Conservation (phyloP, 2,329 filamentous ascomycete species). For the Monilinia fructicola region DNA sequence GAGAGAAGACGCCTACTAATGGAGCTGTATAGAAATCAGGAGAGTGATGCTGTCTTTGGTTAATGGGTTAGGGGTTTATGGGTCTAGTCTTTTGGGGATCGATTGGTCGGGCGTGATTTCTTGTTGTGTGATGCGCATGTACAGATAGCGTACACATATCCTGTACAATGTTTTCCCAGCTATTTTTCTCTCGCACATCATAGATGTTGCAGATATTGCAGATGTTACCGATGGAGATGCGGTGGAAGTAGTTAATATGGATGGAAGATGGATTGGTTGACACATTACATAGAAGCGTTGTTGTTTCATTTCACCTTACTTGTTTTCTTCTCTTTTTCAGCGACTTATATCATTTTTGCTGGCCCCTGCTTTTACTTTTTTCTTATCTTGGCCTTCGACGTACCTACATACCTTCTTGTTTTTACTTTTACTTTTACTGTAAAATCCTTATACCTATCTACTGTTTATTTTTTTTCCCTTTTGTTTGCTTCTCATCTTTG, state of each 20-base stretch:
- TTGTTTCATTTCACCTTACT: not conserved
- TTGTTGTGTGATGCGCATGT: slow-evolving; percentile 5
- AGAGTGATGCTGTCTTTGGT: slow-evolving; percentile 6
- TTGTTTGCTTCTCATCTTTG: not conserved
- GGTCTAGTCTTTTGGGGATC: slow-evolving; percentile 3
- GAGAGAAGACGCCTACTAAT: slow-evolving; percentile 24
- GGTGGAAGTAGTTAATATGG: not conserved
- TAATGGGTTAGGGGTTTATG: slow-evolving; percentile 6
- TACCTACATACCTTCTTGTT: no score
- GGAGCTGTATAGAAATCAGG: not conserved
- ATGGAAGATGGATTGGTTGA: slow-evolving; percentile 8
- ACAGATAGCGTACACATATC: slow-evolving; percentile 19
- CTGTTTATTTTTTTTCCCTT: not conserved
- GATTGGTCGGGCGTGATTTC: not conserved
- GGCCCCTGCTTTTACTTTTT: not conserved
- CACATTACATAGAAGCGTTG: slow-evolving; percentile 18
- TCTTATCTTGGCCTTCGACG: not conserved
- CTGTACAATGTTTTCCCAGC: slow-evolving; percentile 14
- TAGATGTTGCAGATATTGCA: not conserved
- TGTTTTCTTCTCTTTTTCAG: not conserved
- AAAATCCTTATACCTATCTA: not conserved
- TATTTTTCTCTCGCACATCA: not conserved
- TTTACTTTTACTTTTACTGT: no score
- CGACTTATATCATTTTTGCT: not conserved
- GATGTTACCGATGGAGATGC: slow-evolving; percentile 1